Conservation (phyloP, 2,329 filamentous ascomycete species). For the Pseudocercospora musae region DNA sequence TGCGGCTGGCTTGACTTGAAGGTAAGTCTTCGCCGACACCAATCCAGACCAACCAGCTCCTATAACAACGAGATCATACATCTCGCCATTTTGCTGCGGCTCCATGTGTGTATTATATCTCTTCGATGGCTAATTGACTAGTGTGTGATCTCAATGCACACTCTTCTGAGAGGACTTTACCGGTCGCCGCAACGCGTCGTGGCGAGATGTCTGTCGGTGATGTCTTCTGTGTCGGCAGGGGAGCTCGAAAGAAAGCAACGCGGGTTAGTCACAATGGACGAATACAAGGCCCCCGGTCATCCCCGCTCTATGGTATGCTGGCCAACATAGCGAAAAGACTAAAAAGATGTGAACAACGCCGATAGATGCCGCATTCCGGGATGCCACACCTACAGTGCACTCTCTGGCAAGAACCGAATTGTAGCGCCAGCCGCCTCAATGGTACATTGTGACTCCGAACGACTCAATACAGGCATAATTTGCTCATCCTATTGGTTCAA, state of each 20-base stretch:
- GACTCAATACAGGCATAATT: no score
- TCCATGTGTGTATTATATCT: neutral
- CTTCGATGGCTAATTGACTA: neutral
- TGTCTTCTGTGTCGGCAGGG: neutral
- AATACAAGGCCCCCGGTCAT: neutral
- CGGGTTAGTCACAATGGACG: neutral
- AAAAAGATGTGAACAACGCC: neutral
- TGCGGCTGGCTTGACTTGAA: neutral
- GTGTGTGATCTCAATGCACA: neutral
- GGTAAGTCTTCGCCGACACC: neutral
- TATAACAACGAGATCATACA: neutral
- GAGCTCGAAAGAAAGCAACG: neutral
- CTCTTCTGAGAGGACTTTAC: neutral
- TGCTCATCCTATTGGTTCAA: no score
- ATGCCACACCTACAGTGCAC: no score
- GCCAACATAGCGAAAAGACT: neutral
- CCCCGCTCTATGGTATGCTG: neutral
- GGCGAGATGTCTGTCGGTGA: neutral
- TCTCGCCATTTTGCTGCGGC: neutral
- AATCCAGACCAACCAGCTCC: slow-evolving; percentile 2
- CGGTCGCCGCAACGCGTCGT: neutral
- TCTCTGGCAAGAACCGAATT: no score
- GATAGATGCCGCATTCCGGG: neutral
- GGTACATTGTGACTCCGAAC: no score
- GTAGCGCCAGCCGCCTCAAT: no score